Evolutionary conservation across 2,329 filamentous ascomycete species (phyloP).

Genomic region (Alternaria arborescens): DNA sequence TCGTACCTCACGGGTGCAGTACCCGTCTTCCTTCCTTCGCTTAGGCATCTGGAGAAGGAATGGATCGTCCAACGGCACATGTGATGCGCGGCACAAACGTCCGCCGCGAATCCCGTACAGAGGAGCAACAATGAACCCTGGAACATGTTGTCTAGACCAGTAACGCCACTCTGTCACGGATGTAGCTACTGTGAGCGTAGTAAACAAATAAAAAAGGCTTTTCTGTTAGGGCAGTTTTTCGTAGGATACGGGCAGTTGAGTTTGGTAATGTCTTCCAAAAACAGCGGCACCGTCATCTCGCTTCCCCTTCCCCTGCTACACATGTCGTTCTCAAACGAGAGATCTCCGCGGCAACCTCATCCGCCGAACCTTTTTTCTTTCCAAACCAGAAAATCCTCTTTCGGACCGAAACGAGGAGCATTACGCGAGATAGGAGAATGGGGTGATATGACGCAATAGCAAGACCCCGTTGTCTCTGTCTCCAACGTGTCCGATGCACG

Average conservation of each 20-base stretch:
- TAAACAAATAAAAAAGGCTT: neutral
- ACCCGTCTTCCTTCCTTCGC: too few species aligned
- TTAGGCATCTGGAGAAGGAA: too few species aligned
- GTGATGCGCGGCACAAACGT: too few species aligned
- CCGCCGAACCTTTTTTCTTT: neutral
- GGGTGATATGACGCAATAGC: neutral
- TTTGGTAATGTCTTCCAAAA: neutral
- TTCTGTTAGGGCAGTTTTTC: too few species aligned
- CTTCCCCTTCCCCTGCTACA: neutral
- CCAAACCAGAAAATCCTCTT: neutral
- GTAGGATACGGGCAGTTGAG: too few species aligned
- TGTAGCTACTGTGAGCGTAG: neutral
- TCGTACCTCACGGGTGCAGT: too few species aligned
- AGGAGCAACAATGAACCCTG: too few species aligned
- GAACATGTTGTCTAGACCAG: too few species aligned
- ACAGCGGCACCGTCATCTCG: neutral
- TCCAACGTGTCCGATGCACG: neutral
- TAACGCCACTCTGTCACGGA: too few species aligned
- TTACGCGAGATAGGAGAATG: neutral
- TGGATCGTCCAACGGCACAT: too few species aligned
- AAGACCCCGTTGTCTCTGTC: neutral
- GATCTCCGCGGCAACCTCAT: neutral
- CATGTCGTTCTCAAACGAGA: neutral
- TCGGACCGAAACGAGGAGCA: neutral
- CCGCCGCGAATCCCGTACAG: too few species aligned